Conservation (phyloP, 1,284 basidiomycete species). For the Trichosporon asahii region DNA sequence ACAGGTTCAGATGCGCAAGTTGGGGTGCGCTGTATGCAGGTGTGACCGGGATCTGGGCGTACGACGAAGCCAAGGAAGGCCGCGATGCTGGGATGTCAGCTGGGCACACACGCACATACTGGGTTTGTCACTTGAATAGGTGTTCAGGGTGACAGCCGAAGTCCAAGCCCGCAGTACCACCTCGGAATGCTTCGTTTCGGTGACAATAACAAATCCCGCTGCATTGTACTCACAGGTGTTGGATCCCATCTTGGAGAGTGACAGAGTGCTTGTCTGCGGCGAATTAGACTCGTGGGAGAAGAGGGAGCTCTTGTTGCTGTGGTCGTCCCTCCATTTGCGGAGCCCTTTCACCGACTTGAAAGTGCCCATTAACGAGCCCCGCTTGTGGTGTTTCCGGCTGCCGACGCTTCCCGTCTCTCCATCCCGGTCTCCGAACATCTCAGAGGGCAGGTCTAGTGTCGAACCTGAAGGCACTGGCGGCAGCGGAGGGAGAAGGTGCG, state of each 20-base stretch:
- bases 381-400: slow-evolving; percentile 20
- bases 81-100: slow-evolving; percentile 14
- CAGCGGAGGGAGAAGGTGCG: slow-evolving; percentile 21
- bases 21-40: slow-evolving; percentile 14
- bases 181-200: neutral
- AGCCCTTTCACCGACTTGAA: slow-evolving; percentile 29
- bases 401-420: slow-evolving; percentile 10
- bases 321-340: slow-evolving; percentile 23
- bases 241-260: slow-evolving; percentile 17
- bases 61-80: slow-evolving; percentile 12
- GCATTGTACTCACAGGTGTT: slow-evolving; percentile 20
- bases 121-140: neutral
- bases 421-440: slow-evolving; percentile 20
- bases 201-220: neutral
- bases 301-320: slow-evolving; percentile 14
- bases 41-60: slow-evolving; percentile 12
- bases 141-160: neutral
- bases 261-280: slow-evolving; percentile 3
- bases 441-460: slow-evolving; percentile 26
- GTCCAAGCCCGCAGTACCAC: neutral
- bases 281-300: slow-evolving; percentile 13
- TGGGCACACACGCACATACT: neutral
- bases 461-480: slow-evolving; percentile 27
- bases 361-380: slow-evolving; percentile 31
- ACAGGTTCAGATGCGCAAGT: slow-evolving; percentile 9